Evolutionary conservation across 768 basidiomycete species (phyloP), one percentile per base, ranked within the genome.

Genomic region (Panellus pusillus): DNA sequence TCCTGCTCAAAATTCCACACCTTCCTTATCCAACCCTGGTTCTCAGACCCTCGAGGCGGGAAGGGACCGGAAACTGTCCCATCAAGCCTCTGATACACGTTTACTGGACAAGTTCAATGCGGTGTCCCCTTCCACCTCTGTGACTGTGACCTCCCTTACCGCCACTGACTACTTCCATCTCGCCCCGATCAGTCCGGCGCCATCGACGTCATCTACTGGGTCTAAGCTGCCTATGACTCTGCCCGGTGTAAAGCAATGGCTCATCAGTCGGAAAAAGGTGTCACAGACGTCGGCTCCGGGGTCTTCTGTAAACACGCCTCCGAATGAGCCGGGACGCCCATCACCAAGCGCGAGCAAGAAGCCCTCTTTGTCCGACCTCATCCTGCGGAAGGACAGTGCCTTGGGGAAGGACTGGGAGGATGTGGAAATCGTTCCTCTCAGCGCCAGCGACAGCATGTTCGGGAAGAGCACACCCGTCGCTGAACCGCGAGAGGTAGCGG

Each of bases 161-260:
- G 73, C 78, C 47, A 66, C 66, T 36, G 85, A 86, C 47, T 79
- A 81, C 60, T 70, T 81, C 62, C 70, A 71, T 46, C 54, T 71
- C 20, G 60, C 70, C 15, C 71, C 74, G 12, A 68, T 76, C 47
- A 70, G 75, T 8, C 63, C 75, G 19, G 67, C 72, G 11, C 68
- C 72, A 14, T 62, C 75, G 18, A 67, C 73, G 11, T 68, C 72
- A 57, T 69, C 70, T 60, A 62, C 69, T 55, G 68, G 71, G 63
- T 65, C 69, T 36, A 77, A 84, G 62, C 72, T 92, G 43, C 90
- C 90, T 1, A 89, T 82, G 67, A 89, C 82, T 17, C 75, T 88
- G 17, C 85, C 89, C 47, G 89, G 84, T 19, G 90, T 91, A 20
- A 86, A 84, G 68, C 89, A 87, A 62, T 92, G 90, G 90, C 67